Evolutionary conservation across 352 stramenopile genomes (phyloP), one percentile per base, ranked within the genome.

Genomic region (Pythium oligandrum): DNA sequence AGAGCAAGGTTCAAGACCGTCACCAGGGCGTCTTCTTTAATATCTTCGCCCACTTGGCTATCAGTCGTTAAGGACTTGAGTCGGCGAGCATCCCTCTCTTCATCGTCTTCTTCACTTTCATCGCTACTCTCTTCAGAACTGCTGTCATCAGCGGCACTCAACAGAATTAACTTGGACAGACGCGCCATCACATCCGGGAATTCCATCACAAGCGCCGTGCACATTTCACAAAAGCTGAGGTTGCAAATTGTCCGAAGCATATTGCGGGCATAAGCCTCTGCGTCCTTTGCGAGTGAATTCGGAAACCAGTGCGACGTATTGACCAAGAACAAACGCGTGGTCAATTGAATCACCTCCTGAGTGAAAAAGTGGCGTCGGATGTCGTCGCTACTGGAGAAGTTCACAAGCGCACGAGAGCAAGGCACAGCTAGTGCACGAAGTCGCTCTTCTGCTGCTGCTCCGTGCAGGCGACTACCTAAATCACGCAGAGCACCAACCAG

Each of bases 361-460:
- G 60, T 45, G 46, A 90, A 86, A 33, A 67, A 70, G 8, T 78
- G 64, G 1, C 63, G 59, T 10, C 75, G 75, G 11, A 83, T 49
- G 9, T 93, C 79, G 6, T 67, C 60, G 46, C 74, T 85, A n/a
- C 74, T 76, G 0, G 83, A 88, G 44, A 93, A 78, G 54, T 93
- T 93, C 0, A 66, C 74, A 0, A 93, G 57, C 1, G 73, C 67
- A 39, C 83, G 68, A 0, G 78, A 86, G 39, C 78, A 88, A 2
- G 76, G 62, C 0, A 80, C 64, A 0, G 65, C 63, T 0, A 82
- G 70, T 31, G 69, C 58, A 6, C 65, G 69, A 0, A 93, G 61
- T 6, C 77, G 68, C 8, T 77, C 69, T 32, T 80, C 73, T 0
- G 57, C 66, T 8, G 59, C 53, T 1, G 67, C 53, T 6, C 66